Evolutionary conservation across 2,329 filamentous ascomycete species (phyloP).

Genomic region (Ceratocystis smalleyi): DNA sequence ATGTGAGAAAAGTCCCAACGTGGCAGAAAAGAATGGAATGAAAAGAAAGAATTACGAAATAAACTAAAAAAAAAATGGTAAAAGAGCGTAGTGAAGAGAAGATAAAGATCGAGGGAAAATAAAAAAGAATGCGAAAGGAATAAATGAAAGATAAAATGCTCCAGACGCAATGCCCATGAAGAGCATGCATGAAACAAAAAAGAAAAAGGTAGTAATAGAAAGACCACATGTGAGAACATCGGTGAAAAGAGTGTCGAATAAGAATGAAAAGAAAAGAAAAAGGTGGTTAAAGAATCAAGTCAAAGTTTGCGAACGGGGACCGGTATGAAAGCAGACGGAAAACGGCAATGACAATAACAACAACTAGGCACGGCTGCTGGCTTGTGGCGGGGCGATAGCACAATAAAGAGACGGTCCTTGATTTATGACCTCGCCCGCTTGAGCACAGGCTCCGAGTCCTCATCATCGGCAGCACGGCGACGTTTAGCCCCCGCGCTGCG

Average conservation of each 20-base stretch:
- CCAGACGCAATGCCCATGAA: background rate
- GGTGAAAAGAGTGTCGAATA: background rate
- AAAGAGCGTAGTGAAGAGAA: background rate
- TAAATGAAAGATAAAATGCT: constrained; percentile 3
- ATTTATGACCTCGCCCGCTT: constrained; percentile 12
- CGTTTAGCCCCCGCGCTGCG: constrained; percentile 25
- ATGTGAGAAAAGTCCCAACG: background rate
- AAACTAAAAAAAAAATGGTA: background rate
- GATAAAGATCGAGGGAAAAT: background rate
- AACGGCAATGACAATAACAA: background rate
- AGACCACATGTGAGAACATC: background rate
- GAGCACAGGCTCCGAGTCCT: background rate
- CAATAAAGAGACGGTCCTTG: background rate
- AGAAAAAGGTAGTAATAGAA: background rate
- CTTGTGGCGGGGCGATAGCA: no score
- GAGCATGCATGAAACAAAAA: background rate
- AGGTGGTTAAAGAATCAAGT: background rate
- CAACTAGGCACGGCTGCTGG: background rate
- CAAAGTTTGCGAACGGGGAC: background rate
- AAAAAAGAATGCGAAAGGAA: background rate
- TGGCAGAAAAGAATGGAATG: background rate
- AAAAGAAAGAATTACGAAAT: background rate
- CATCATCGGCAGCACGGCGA: constrained; percentile 28
- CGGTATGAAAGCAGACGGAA: background rate
- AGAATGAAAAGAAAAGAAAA: background rate